phyloP scores from a whole-genome alignment of 352 stramenopile genomes.

The Phytophthora constricta region DNA sequence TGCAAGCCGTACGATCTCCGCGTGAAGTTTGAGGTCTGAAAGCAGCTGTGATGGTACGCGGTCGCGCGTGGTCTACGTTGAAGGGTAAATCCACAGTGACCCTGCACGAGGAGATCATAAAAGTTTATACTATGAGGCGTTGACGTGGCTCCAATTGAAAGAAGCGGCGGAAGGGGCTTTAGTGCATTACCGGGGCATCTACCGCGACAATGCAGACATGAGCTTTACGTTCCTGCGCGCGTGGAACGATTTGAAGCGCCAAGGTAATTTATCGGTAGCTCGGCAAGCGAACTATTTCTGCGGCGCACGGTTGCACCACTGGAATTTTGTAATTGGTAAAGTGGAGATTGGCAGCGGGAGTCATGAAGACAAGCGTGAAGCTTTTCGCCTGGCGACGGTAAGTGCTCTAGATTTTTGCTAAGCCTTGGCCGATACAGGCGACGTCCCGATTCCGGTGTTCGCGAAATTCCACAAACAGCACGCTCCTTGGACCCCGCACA shows the following conservation, averaged over 20 bases:
- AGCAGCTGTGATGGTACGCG: conserved; percentile 49
- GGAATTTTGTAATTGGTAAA: conserved; percentile 64
- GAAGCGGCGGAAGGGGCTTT: conserved; percentile 45
- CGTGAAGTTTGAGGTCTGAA: conserved; percentile 49
- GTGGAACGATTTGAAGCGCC: conserved; percentile 61
- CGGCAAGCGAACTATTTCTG: conserved; percentile 60
- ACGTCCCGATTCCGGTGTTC: conserved; percentile 9
- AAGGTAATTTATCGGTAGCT: conserved; percentile 38
- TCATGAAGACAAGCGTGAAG: conserved; percentile 55
- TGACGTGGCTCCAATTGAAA: conserved; percentile 57
- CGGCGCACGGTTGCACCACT: conserved; percentile 61
- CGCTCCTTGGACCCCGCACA: conserved; percentile 1
- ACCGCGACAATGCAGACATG: conserved; percentile 26
- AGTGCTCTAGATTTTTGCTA: conserved; percentile 58
- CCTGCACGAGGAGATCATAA: conserved; percentile 62
- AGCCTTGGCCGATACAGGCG: conserved; percentile 11
- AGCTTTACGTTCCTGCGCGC: conserved; percentile 57
- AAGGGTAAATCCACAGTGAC: conserved; percentile 46
- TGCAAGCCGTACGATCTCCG: conserved; percentile 46
- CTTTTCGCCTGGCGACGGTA: conserved; percentile 50
- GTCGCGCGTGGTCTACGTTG: conserved; percentile 59
- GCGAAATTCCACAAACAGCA: conserved; percentile 9
- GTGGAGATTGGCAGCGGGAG: conserved; percentile 78
- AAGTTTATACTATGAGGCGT: conserved; percentile 44
- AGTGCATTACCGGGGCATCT: conserved; percentile 18